Evolutionary conservation across 2,329 filamentous ascomycete species (phyloP), one percentile per base, ranked within the genome.

Genomic region (Beauveria sp.): DNA sequence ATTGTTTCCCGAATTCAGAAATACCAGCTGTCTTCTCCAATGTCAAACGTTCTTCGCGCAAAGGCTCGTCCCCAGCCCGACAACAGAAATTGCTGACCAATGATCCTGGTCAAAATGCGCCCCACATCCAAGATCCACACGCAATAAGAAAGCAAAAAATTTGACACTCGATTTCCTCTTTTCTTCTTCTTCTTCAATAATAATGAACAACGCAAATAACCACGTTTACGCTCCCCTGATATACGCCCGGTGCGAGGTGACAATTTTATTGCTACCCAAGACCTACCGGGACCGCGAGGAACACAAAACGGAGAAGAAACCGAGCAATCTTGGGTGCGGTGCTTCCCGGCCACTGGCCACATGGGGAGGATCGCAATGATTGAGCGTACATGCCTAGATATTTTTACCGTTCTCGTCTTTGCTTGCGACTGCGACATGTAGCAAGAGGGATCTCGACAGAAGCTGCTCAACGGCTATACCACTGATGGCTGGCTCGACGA

Each of bases 251-350:
- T 53, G 48, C 74, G 79, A 82, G 80, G 80, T 76, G 74, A 72
- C 71, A 71, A 66, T 69, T 66, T 65, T 68, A 66, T 68, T 71
- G 71, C 69, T 69, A 67, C 75, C 79, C 79, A 82, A 63, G 80
- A 82, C 79, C 48, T 77, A 67, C 64, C 63, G 68, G 79, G 76
- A 70, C 72, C 71, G 67, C 69, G 74, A 75, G 78, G 73, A 75
- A 74, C 73, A 75, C 69, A 79, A 76, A 78, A 82, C 77, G 80
- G 75, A 82, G 80, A 82, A 72, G 65, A 78, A 80, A 74, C 69
- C 79, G 80, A 76, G 77, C 79, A 81, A 81, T 82, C 80, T 82
- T 82, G 80, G 80, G 80, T 82, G 80, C 80, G 80, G 78, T 82
- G 80, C 76, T 81, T 75, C 75, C 74, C 78, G 74, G 71, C 73